A percentile compares a stretch with the other conserved stretches of the same genome.
phyloP scores from a whole-genome alignment of 2,329 filamentous ascomycete species.

The Hirsutella rhossiliensis region DNA sequence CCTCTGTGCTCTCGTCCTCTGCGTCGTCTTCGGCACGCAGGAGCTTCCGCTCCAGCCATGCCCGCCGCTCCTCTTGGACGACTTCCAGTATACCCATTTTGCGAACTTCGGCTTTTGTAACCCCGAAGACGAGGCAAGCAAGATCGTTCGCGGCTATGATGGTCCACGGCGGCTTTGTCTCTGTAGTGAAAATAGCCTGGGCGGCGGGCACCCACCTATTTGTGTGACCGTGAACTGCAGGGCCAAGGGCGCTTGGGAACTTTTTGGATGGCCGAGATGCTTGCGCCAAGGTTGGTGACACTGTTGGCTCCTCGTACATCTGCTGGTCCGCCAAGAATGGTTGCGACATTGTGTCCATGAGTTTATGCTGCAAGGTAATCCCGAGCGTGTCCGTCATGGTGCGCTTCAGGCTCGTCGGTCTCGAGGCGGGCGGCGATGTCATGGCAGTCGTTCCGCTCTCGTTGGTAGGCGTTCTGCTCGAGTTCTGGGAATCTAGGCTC shows the following conservation, averaged over 20 bases:
- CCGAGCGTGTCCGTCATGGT: slow-evolving; percentile 77
- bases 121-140: slow-evolving; percentile 95
- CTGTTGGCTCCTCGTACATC: slow-evolving; percentile 20
- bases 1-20: slow-evolving; percentile 15
- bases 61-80: slow-evolving; percentile 75
- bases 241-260: slow-evolving; percentile 35
- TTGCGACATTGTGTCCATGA: slow-evolving; percentile 75
- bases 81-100: slow-evolving; percentile 94
- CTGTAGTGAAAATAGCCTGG: slow-evolving; percentile 97
- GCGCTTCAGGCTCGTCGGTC: slow-evolving; percentile 62
- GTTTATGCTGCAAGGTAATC: slow-evolving; percentile 64
- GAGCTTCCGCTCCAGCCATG: slow-evolving; percentile 83
- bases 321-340: slow-evolving; percentile 50
- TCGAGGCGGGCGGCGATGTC: slow-evolving; percentile 42
- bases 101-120: slow-evolving; percentile 88
- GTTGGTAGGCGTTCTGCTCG: slow-evolving; percentile 42
- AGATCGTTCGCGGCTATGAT: slow-evolving; percentile 94
- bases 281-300: slow-evolving; percentile 30
- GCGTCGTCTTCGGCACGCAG: slow-evolving; percentile 34
- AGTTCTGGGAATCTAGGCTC: slow-evolving; percentile 29
- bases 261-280: slow-evolving; percentile 26
- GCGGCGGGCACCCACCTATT: slow-evolving; percentile 84
- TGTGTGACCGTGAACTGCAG: slow-evolving; percentile 72
- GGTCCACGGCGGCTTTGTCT: slow-evolving; percentile 81
- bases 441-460: slow-evolving; percentile 40